Evolutionary conservation across 106 monocot genomes (phyloP), one percentile per base, ranked within the genome.

Genomic region (Dioscorea dumetorum): DNA sequence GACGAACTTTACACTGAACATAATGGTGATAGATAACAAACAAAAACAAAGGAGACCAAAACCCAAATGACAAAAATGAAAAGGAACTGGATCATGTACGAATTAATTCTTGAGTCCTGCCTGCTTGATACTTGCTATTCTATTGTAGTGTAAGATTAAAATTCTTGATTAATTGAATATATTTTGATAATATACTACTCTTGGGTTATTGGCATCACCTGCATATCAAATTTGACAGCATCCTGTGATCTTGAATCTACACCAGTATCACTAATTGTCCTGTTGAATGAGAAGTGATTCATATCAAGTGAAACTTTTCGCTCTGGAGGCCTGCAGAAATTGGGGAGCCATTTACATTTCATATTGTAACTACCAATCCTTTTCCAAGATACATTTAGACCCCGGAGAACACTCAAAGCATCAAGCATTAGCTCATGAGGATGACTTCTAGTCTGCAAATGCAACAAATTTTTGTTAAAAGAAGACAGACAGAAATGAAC

Each of bases 401-500:
- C 84, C 73, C 87, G 94, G 63, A 94, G 80, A 67, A 85, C 90
- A 83, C 85, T 90, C n/a, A 94, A 82, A 33, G 90, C 94, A 67
- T 87, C 87, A 4, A 68, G 79, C 85, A 94, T 94, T 70, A 94
- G 83, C 61, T 94, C 90, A 54, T 82, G 84, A 59, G 94, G 94
- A 77, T 90, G 84, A 74, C 90, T 90, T 32, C 78, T 67, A 49
- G 94, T 87, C 94, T 94, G 77, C 56, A 15, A 62, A 41, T 41
- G 41, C 41, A 41, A 41, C 41, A 41, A 41, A 41, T 28, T 28
- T 41, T 41, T 41, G 41, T 41, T 10, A 41, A 41, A 41, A 41
- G 6, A 3, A 8, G 41, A 34, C 34, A 34, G 34, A 41, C 41
- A 41, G 10, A 41, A 8, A 41, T 41, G 2, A 41, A 41, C 41